These are phyloP conservation scores for Pilaira anomala DNA, from an alignment of 192 early-diverging fungal species.

Conservation along the genomic window DNA sequence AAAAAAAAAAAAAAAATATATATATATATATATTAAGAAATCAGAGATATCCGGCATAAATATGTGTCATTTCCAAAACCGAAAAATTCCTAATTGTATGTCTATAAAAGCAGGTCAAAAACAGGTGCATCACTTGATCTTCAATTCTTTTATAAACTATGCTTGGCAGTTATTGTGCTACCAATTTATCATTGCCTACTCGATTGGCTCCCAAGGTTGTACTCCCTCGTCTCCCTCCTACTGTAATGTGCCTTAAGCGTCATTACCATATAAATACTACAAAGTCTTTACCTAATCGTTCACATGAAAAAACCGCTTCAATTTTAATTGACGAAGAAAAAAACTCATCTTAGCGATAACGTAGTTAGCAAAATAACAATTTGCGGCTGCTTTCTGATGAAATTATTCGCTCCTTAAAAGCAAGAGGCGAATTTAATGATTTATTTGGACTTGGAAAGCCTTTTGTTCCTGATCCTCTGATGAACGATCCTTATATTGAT, in stretches of 20 bases:
- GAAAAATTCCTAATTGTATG: neutral
- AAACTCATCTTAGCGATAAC: neutral
- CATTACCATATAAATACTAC: neutral
- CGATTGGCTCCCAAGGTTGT: neutral
- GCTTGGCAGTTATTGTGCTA: neutral
- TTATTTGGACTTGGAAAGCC: conserved; percentile 28
- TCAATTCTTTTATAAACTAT: neutral
- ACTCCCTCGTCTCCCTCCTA: too few relatives aligned
- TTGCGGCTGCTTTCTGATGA: conserved; percentile 20
- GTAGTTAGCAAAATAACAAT: neutral
- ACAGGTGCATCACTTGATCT: neutral
- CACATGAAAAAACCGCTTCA: neutral
- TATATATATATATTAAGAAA: too few relatives aligned
- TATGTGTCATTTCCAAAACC: neutral
- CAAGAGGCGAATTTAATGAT: conserved; percentile 29
- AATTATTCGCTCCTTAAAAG: conserved; percentile 24
- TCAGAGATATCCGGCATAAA: neutral
- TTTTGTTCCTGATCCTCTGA: conserved; percentile 14
- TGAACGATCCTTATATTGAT: conserved; percentile 28
- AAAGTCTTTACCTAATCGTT: neutral
- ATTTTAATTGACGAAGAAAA: neutral
- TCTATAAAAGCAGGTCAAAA: neutral
- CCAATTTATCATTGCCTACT: neutral
- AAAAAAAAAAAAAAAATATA: too few relatives aligned
- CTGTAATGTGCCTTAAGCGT: neutral